Evolutionary conservation across 768 basidiomycete species (phyloP).

Genomic region (Ramaria rubella): DNA sequence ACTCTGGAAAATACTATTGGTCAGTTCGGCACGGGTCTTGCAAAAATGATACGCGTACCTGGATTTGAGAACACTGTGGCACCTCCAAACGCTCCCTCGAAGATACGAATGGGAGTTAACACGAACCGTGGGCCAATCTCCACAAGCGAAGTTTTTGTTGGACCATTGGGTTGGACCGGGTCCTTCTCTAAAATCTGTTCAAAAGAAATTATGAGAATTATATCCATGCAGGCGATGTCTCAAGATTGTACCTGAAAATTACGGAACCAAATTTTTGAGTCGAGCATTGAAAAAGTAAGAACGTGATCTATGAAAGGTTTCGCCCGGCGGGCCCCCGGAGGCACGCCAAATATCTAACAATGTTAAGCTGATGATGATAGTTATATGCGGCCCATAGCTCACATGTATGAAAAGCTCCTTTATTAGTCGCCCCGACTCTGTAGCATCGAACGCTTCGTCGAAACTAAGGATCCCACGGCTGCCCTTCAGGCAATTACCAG

Average conservation of each 20-base stretch:
- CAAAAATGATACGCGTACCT: slow-evolving; percentile 41
- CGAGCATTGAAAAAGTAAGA: slow-evolving; percentile 91
- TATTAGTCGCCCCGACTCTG: slow-evolving; percentile 76
- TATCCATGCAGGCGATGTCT: slow-evolving; percentile 7
- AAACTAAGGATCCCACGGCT: slow-evolving; percentile 89
- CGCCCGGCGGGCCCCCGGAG: slow-evolving; percentile 78
- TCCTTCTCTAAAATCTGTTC: slow-evolving; percentile 88
- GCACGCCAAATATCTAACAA: slow-evolving; percentile 86
- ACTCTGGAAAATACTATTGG: slow-evolving; percentile 53
- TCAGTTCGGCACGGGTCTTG: not conserved
- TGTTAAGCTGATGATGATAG: not conserved
- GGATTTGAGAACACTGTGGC: slow-evolving; percentile 95
- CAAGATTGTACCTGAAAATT: slow-evolving; percentile 82
- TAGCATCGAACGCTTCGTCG: slow-evolving; percentile 83
- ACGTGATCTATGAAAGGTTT: slow-evolving; percentile 99
- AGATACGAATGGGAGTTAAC: slow-evolving; percentile 93
- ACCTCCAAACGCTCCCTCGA: slow-evolving; percentile 95
- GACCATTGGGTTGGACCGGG: slow-evolving; percentile 77
- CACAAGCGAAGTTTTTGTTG: slow-evolving; percentile 79
- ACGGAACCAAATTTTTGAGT: slow-evolving; percentile 98
- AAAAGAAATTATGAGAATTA: not conserved
- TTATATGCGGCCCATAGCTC: slow-evolving; percentile 24
- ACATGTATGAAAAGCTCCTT: slow-evolving; percentile 95
- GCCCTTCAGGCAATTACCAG: slow-evolving; percentile 96
- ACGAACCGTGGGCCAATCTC: slow-evolving; percentile 99